These are phyloP conservation scores for Suillus fuscotomentosus DNA, from an alignment of 768 basidiomycete genomes.

Conservation along the genomic window DNA sequence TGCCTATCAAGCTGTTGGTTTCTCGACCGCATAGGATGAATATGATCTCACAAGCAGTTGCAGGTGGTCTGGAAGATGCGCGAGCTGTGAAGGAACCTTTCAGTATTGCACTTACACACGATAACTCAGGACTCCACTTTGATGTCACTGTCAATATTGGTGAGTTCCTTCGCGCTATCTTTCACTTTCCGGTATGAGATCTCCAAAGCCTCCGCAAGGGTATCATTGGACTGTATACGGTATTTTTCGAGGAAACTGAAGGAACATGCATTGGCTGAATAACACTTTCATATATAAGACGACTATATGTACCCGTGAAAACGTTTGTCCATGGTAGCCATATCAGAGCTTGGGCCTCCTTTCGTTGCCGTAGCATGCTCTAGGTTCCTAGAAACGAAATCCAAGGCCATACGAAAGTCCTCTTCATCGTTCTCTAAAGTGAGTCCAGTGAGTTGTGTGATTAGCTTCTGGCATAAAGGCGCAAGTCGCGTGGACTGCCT, in stretches of 20 bases:
- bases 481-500: conserved; percentile 49
- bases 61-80: conserved; percentile 68
- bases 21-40: not conserved
- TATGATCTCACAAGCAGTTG: conserved; percentile 59
- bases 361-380: conserved; percentile 54
- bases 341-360: conserved; percentile 55
- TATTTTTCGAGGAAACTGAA: conserved; percentile 65
- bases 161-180: conserved; percentile 42
- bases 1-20: conserved; percentile 39
- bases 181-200: conserved; percentile 53
- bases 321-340: conserved; percentile 51
- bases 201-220: conserved; percentile 58
- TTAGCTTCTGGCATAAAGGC: conserved; percentile 54
- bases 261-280: conserved; percentile 4
- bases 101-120: conserved; percentile 1
- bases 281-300: conserved; percentile 2
- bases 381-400: conserved; percentile 56
- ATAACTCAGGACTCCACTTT: conserved; percentile 38
- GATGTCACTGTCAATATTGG: conserved; percentile 66
- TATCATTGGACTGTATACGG: conserved; percentile 62
- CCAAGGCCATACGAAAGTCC: conserved; percentile 48
- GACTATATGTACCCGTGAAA: conserved; percentile 45
- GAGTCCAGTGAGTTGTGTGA: conserved; percentile 53
- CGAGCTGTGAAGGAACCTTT: conserved; percentile 36
- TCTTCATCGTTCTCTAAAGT: conserved; percentile 40